Conservation (phyloP, 805 yeast genomes). For the Cyberlindnera euphorbiiphila region DNA sequence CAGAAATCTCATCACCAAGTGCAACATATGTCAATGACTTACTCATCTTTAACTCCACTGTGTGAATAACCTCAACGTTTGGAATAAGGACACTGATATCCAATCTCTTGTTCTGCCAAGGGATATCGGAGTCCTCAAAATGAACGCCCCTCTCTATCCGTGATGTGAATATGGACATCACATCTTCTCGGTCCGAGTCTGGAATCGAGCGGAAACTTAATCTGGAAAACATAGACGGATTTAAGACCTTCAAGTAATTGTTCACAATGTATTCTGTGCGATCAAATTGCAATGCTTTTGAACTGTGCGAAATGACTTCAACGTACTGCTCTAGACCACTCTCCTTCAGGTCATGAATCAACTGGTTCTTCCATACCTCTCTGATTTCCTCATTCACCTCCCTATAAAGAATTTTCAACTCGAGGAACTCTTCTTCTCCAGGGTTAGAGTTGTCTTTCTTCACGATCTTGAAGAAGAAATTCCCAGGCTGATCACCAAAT, state of each 20-base stretch:
- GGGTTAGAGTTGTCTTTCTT: slow-evolving; percentile 22
- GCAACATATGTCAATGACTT: slow-evolving; percentile 39
- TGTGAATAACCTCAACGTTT: slow-evolving; percentile 53
- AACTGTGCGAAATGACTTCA: slow-evolving; percentile 21
- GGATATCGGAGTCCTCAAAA: not conserved
- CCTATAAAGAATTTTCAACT: slow-evolving; percentile 42
- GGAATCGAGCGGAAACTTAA: not conserved
- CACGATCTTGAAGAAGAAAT: slow-evolving; percentile 53
- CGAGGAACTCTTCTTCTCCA: slow-evolving; percentile 34
- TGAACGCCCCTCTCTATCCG: not conserved
- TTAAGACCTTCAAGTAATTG: slow-evolving; percentile 1
- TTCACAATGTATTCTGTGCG: slow-evolving; percentile 6
- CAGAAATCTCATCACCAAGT: slow-evolving; percentile 62
- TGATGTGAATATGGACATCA: not conserved
- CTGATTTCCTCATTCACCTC: slow-evolving; percentile 44
- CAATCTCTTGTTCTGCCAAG: slow-evolving; percentile 24
- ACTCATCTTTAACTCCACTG: slow-evolving; percentile 40
- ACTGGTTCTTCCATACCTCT: slow-evolving; percentile 22
- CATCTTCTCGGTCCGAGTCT: not conserved
- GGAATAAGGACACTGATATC: slow-evolving; percentile 62
- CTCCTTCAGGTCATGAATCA: slow-evolving; percentile 13
- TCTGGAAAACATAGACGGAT: not conserved
- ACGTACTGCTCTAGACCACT: slow-evolving; percentile 17
- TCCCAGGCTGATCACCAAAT: slow-evolving; percentile 67
- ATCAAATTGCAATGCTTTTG: slow-evolving; percentile 7